A percentile compares a stretch with the other conserved stretches of the same genome.
These are phyloP conservation scores for Lyophyllum shimeji DNA, from an alignment of 768 basidiomycete genomes.

Conservation along the genomic window DNA sequence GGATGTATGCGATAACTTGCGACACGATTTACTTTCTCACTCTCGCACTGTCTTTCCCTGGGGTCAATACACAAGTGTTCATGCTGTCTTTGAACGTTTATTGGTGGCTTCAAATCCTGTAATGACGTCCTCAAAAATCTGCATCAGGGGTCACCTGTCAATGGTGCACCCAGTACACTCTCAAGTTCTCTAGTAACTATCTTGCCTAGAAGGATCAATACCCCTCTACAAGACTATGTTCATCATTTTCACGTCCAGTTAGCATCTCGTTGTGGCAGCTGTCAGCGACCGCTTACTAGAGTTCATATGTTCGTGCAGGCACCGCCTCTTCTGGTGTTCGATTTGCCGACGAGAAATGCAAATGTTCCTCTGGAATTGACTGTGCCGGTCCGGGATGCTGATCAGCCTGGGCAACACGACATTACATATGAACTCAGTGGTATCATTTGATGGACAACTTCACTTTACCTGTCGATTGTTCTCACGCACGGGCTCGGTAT, in stretches of 20 bases:
- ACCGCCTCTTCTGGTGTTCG: background rate
- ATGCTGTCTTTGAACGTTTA: background rate
- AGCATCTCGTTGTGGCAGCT: background rate
- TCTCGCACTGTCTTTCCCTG: background rate
- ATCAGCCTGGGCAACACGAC: too few species aligned
- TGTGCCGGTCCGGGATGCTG: too few species aligned
- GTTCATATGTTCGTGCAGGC: background rate
- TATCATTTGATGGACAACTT: constrained; percentile 2
- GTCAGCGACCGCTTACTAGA: background rate
- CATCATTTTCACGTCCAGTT: background rate
- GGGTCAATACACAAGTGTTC: background rate
- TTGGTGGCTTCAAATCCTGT: background rate
- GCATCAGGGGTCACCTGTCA: background rate
- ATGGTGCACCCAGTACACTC: background rate
- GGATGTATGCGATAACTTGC: background rate
- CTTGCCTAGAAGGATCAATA: background rate
- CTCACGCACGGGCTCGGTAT: background rate
- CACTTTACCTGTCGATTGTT: constrained; percentile 4
- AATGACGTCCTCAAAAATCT: background rate
- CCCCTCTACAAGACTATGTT: background rate
- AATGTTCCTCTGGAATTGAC: too few species aligned
- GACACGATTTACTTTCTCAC: background rate
- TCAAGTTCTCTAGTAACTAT: background rate
- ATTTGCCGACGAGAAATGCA: background rate
- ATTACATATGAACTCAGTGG: background rate